These are phyloP conservation scores for Cymbopogon citratus DNA, from an alignment of 176 grass and related monocot species.

Conservation along the genomic window DNA sequence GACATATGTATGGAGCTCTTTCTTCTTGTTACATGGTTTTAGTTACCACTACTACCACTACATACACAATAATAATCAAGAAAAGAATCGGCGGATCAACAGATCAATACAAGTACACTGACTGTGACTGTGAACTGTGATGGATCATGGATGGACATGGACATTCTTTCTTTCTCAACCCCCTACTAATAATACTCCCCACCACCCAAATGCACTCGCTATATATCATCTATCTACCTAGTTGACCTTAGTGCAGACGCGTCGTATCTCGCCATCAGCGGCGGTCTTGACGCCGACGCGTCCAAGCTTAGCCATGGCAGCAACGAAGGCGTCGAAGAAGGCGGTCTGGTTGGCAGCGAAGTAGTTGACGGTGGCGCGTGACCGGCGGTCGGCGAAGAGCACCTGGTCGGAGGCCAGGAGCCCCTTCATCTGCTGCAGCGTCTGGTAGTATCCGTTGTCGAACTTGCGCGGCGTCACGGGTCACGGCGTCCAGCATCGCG, in stretches of 20 bases:
- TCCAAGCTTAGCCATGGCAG: slow-evolving; percentile 72
- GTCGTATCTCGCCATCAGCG: slow-evolving; percentile 52
- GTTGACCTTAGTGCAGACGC: slow-evolving; percentile 73
- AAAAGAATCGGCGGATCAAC: slow-evolving; percentile 41
- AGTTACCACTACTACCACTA: not conserved
- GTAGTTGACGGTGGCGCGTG: slow-evolving; percentile 57
- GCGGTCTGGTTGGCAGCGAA: slow-evolving; percentile 86
- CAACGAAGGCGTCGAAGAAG: slow-evolving; percentile 66
- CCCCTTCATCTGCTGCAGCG: slow-evolving; percentile 75
- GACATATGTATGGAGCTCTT: not conserved
- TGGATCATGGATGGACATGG: not conserved
- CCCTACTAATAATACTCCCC: too few species aligned
- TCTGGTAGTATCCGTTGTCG: slow-evolving; percentile 78
- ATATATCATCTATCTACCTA: slow-evolving; percentile 6
- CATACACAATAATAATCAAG: slow-evolving; percentile 2
- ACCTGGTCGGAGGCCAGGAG: slow-evolving; percentile 71
- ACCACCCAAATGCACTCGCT: too few species aligned
- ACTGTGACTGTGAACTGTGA: not conserved
- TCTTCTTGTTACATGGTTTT: slow-evolving; percentile 6
- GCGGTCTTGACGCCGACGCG: slow-evolving; percentile 68
- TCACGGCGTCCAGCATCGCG: slow-evolving; percentile 62
- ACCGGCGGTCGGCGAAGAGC: slow-evolving; percentile 71
- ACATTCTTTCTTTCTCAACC: too few species aligned
- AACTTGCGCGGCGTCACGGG: slow-evolving; percentile 54
- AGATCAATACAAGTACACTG: slow-evolving; percentile 17